Evolutionary conservation across 2,329 filamentous ascomycete genomes (phyloP), one percentile per base, ranked within the genome.

Genomic region (Xylaria sp.): DNA sequence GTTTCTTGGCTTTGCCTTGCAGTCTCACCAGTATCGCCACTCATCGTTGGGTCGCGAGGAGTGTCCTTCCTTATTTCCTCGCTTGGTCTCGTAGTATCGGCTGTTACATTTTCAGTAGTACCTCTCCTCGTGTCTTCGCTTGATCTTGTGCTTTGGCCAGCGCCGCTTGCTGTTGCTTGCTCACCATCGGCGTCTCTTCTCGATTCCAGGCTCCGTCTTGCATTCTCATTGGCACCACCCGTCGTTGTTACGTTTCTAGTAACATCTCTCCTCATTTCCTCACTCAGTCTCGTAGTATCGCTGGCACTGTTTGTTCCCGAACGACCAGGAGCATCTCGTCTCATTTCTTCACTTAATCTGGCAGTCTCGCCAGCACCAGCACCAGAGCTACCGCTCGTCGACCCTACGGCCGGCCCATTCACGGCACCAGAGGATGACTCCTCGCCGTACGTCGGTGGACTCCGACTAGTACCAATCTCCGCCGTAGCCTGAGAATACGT

Each of bases 401-500:
- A 49, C 13, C 48, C 56, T 12, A 25, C 20, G n/a, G 18, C 54
- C 18, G 68, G 31, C n/a, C 55, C 54, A 13, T 61, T 58, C n/a
- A 54, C 49, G 1, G 28, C 8, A 20, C 20, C n/a, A 20, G 56
- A 18, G 10, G n/a, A 41, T 48, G 25, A 46, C 48, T 36, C 62
- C 10, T 66, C 64, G 3, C 57, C 68, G 15, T 71, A 72, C 39
- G 31, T 54, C 20, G 76, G 63, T 8, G 71, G 71, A 23, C 66
- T 67, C 55, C 75, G 46, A 52, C 67, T 70, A 18, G 52, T 70
- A 20, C 67, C 67, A 13, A 46, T 61, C 33, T 63, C 70, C 0
- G 68, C 64, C 36, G 58, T 62, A 10, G 69, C 69, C 41, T 71
- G 69, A 1, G 69, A 67, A 60, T 71, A 71, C 48, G 67, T 58